Conservation (phyloP, 2,329 filamentous ascomycete genomes). For the Alternaria sp. region DNA sequence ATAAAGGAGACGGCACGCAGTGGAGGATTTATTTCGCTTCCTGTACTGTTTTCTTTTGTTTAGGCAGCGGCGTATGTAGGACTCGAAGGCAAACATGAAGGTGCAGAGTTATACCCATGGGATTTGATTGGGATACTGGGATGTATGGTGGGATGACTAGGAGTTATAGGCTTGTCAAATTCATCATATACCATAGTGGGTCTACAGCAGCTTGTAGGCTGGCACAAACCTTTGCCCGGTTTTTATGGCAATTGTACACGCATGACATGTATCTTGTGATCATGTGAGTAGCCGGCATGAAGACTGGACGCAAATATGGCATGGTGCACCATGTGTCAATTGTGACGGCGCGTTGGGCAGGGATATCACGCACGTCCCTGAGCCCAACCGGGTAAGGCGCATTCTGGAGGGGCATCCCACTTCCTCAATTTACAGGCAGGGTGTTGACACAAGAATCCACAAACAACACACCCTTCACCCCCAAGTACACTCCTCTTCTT, state of each 20-base stretch:
- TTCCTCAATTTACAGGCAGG: slow-evolving; percentile 20
- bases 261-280: neutral
- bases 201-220: neutral
- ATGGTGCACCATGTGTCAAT: slow-evolving; percentile 1
- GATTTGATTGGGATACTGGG: slow-evolving; percentile 15
- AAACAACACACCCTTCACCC: slow-evolving; percentile 12
- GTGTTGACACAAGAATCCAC: slow-evolving; percentile 12
- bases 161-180: slow-evolving; percentile 9
- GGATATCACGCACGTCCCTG: slow-evolving; percentile 26
- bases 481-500: slow-evolving; percentile 22
- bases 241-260: neutral
- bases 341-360: slow-evolving; percentile 6
- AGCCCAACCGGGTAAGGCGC: slow-evolving; percentile 13
- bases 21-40: slow-evolving; percentile 5
- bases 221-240: neutral
- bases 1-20: slow-evolving; percentile 2
- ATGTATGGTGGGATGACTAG: slow-evolving; percentile 13
- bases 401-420: slow-evolving; percentile 20
- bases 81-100: slow-evolving; percentile 7
- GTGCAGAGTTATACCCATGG: slow-evolving; percentile 21
- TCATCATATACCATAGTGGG: slow-evolving; percentile 4
- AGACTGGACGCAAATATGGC: neutral
- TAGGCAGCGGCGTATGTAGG: slow-evolving; percentile 34
- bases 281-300: neutral
- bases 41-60: slow-evolving; percentile 10